These are phyloP conservation scores for Jackrogersella minutella DNA, from an alignment of 495 filamentous ascomycete species.

Conservation along the genomic window DNA sequence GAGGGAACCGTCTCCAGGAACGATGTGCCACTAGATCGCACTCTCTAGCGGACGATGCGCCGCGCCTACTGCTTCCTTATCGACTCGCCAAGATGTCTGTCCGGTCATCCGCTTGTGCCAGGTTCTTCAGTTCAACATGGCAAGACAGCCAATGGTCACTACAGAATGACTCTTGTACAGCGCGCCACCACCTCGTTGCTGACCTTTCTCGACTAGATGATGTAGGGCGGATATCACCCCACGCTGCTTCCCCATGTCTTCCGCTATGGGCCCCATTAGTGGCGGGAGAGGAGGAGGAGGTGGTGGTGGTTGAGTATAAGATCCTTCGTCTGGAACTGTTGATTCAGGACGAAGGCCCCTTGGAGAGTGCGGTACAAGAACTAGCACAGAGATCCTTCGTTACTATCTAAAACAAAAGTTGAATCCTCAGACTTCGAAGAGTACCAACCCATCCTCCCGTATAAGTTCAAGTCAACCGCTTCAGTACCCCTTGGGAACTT, in stretches of 20 bases:
- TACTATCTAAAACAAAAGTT: background rate
- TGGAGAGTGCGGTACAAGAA: conserved; percentile 15
- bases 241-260: conserved; percentile 36
- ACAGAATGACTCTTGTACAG: conserved; percentile 31
- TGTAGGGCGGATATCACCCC: conserved; percentile 44
- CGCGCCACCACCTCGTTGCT: conserved; percentile 41
- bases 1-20: conserved; percentile 41
- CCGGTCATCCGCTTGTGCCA: conserved; percentile 42
- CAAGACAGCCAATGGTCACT: conserved; percentile 39
- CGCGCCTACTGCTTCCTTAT: conserved; percentile 41
- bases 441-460: background rate
- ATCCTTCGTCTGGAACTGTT: conserved; percentile 23
- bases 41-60: conserved; percentile 37
- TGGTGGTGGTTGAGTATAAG: conserved; percentile 32
- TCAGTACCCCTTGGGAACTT: background rate
- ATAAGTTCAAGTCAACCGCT: conserved; percentile 1
- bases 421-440: background rate
- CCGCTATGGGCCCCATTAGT: conserved; percentile 25
- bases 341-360: conserved; percentile 1
- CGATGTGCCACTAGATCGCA: conserved; percentile 42
- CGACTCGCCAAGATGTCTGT: conserved; percentile 41
- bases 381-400: conserved; percentile 10
- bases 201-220: conserved; percentile 35
- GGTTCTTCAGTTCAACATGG: conserved; percentile 31
- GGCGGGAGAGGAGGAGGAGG: conserved; percentile 19